Evolutionary conservation across 306 rosid genomes (phyloP).

Genomic region (Cucurbita maxima): DNA sequence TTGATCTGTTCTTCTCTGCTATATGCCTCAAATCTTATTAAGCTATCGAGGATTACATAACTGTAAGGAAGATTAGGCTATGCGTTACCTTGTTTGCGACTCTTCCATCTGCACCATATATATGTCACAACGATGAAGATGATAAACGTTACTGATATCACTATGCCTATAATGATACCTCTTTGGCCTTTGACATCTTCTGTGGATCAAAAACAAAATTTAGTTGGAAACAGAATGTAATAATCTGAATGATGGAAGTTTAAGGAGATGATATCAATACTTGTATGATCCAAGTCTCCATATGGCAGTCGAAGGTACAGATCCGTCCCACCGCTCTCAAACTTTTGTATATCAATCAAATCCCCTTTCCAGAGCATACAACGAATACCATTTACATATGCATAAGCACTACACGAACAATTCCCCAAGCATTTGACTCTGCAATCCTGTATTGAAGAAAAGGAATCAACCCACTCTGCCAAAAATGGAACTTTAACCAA

Average conservation of each 20-base stretch:
- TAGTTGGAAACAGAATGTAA: too few relatives aligned
- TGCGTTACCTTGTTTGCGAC: background rate
- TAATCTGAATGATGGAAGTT: background rate
- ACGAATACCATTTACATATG: background rate
- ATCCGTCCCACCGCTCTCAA: background rate
- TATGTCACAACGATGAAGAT: background rate
- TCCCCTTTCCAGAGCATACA: background rate
- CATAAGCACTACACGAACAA: background rate
- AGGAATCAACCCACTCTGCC: background rate
- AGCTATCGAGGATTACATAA: too few relatives aligned
- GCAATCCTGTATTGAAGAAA: background rate
- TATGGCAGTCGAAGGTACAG: background rate
- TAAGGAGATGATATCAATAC: background rate
- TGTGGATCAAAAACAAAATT: background rate
- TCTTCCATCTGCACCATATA: background rate
- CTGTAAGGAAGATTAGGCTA: too few relatives aligned
- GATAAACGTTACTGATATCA: background rate
- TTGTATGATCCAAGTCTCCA: background rate
- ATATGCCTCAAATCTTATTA: too few relatives aligned
- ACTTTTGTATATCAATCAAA: background rate
- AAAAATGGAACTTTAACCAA: constrained; percentile 18
- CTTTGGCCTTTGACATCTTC: background rate
- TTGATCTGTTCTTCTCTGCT: too few relatives aligned
- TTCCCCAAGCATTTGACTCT: background rate
- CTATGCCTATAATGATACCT: background rate